Evolutionary conservation across 352 stramenopile genomes (phyloP).

Genomic region (Blastocystis sp.): DNA sequence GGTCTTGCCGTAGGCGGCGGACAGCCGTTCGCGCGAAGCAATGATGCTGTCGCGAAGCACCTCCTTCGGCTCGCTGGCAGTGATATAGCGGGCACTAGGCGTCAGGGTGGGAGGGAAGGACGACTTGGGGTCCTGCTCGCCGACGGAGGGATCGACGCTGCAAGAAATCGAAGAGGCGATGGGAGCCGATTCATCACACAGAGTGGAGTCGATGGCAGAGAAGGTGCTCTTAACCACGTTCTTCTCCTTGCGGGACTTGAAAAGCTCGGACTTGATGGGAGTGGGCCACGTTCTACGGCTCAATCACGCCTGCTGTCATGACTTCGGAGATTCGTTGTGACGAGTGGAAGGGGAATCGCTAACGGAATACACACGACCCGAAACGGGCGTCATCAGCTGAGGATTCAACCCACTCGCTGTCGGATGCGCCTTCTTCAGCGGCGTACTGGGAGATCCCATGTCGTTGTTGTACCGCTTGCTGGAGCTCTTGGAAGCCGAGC

Average conservation of each 20-base stretch:
- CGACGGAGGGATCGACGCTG: conserved; percentile 12
- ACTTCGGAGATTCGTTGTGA: conserved; percentile 44
- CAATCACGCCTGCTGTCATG: not conserved
- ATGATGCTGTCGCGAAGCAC: not conserved
- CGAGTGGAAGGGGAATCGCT: conserved; percentile 36
- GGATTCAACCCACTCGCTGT: not conserved
- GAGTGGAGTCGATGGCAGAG: not conserved
- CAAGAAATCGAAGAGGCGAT: not conserved
- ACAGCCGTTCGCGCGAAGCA: not conserved
- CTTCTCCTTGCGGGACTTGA: conserved; percentile 22
- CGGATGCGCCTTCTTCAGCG: conserved; percentile 35
- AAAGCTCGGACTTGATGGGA: conserved; percentile 37
- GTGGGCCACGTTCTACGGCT: conserved; percentile 30
- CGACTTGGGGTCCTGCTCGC: conserved; percentile 18
- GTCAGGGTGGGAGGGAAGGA: not conserved
- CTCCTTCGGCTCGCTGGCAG: not conserved
- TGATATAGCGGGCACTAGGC: not conserved
- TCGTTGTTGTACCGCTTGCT: not conserved
- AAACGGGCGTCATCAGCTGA: not conserved
- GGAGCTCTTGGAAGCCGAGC: not conserved
- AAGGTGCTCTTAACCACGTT: conserved; percentile 28
- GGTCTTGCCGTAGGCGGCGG: conserved; percentile 17
- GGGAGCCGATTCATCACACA: conserved; percentile 10
- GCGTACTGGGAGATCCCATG: not conserved
- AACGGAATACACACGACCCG: conserved; percentile 15